These are phyloP conservation scores for Xylaria sp. DNA, from an alignment of 2,329 filamentous ascomycete genomes.

Conservation along the genomic window DNA sequence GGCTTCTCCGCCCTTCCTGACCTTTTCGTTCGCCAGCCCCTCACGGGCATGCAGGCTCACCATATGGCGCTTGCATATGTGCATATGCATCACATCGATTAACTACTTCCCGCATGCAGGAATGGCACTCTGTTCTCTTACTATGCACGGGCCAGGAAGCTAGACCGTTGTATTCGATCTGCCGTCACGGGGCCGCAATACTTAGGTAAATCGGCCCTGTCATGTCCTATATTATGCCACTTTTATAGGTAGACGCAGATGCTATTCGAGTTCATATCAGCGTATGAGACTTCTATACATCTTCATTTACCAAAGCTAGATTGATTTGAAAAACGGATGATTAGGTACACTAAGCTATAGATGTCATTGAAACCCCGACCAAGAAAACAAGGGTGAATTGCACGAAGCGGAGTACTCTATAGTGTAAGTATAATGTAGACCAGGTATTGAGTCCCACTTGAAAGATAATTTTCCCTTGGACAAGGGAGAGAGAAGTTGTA, in stretches of 20 bases:
- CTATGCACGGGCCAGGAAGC: conserved; percentile 9
- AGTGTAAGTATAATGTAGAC: too few relatives aligned
- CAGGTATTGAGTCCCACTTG: background rate
- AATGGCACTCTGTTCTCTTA: conserved; percentile 24
- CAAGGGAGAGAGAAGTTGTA: background rate
- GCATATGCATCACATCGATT: conserved; percentile 36
- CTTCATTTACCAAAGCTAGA: background rate
- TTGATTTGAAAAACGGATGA: background rate
- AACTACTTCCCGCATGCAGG: conserved; percentile 35
- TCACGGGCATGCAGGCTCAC: conserved; percentile 35
- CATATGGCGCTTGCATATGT: conserved; percentile 38
- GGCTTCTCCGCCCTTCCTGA: conserved; percentile 33
- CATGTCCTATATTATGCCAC: conserved; percentile 17
- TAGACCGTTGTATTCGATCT: conserved; percentile 29
- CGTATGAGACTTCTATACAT: background rate
- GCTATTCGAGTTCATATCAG: background rate
- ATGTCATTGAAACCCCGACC: background rate
- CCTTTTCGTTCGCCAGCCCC: conserved; percentile 25
- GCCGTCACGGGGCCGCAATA: conserved; percentile 27
- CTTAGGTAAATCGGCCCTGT: conserved; percentile 29
- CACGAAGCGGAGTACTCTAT: too few relatives aligned
- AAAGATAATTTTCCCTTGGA: background rate
- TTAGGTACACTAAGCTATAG: background rate
- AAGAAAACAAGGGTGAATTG: background rate
- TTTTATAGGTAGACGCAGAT: conserved; percentile 21